A percentile compares a stretch with the other conserved stretches of the same genome.
Conservation (phyloP, 148 eudicot species). For the Chenopodium album region DNA sequence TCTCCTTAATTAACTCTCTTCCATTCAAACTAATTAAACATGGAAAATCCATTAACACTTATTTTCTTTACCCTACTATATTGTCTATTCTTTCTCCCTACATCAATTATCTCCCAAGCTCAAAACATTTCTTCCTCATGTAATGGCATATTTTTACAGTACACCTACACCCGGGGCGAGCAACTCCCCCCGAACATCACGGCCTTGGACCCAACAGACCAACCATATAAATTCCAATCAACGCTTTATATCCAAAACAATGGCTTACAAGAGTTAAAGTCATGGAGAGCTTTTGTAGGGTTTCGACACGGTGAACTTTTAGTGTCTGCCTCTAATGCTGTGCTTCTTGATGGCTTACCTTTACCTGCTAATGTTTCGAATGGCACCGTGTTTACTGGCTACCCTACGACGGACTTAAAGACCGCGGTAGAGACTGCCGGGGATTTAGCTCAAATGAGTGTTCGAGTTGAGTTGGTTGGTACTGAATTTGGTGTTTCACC, state of each 20-base stretch:
- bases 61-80: not conserved
- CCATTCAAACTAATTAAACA: not conserved
- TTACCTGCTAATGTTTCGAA: slow-evolving; percentile 52
- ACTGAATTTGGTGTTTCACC: slow-evolving; percentile 65
- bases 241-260: slow-evolving; percentile 40
- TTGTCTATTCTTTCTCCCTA: not conserved
- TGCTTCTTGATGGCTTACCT: slow-evolving; percentile 46
- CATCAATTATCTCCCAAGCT: slow-evolving; percentile 19
- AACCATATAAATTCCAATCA: slow-evolving; percentile 56
- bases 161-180: slow-evolving; percentile 18
- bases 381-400: slow-evolving; percentile 52
- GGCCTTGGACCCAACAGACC: slow-evolving; percentile 27
- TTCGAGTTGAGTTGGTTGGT: slow-evolving; percentile 47
- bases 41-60: slow-evolving; percentile 1
- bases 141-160: slow-evolving; percentile 15
- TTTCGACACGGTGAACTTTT: slow-evolving; percentile 52
- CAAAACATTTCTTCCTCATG: slow-evolving; percentile 4
- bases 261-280: slow-evolving; percentile 40
- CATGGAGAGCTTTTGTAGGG: slow-evolving; percentile 57
- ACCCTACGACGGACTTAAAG: slow-evolving; percentile 38
- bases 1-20: not conserved
- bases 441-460: slow-evolving; percentile 49
- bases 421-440: slow-evolving; percentile 63
- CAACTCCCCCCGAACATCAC: slow-evolving; percentile 28
- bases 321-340: slow-evolving; percentile 50